Conservation (phyloP, 1,284 basidiomycete species). For the Leccinum cinnamomeum region DNA sequence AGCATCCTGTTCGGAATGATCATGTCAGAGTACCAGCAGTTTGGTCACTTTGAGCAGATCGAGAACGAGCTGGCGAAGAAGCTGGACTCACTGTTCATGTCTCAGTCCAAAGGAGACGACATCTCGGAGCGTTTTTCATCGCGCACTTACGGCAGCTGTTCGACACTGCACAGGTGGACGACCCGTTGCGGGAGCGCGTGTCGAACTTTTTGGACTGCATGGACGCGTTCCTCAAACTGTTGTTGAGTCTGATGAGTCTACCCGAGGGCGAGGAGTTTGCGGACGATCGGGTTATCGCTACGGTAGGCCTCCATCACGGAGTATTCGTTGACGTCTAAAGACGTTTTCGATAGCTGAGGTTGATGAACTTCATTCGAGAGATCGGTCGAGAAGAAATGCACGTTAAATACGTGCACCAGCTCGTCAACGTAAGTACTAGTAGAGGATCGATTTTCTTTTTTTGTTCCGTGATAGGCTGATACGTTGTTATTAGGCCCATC, state of each 20-base stretch:
- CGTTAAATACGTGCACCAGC: slow-evolving; percentile 92
- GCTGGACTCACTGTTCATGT: slow-evolving; percentile 88
- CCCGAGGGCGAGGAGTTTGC: slow-evolving; percentile 92
- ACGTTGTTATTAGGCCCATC: slow-evolving; percentile 59
- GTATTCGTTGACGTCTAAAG: neutral
- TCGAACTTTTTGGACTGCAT: slow-evolving; percentile 86
- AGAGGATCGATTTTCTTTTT: slow-evolving; percentile 4
- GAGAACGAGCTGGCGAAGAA: slow-evolving; percentile 93
- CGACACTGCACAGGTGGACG: slow-evolving; percentile 80
- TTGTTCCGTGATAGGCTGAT: slow-evolving; percentile 10
- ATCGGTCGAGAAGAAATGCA: slow-evolving; percentile 89
- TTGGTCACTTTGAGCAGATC: slow-evolving; percentile 81
- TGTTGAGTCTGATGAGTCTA: slow-evolving; percentile 87
- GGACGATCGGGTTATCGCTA: slow-evolving; percentile 93
- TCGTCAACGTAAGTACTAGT: slow-evolving; percentile 70
- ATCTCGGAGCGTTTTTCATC: slow-evolving; percentile 92
- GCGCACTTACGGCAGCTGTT: slow-evolving; percentile 89
- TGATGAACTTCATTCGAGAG: slow-evolving; percentile 89
- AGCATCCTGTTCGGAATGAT: slow-evolving; percentile 97
- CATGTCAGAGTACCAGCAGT: slow-evolving; percentile 84
- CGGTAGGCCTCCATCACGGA: slow-evolving; percentile 42
- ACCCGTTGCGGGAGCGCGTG: slow-evolving; percentile 75
- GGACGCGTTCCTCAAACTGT: slow-evolving; percentile 89
- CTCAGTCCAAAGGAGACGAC: slow-evolving; percentile 87
- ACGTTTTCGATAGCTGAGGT: slow-evolving; percentile 55